These are phyloP conservation scores for Cladochytrium replicatum DNA, from an alignment of 192 early-diverging fungal species.

Conservation along the genomic window DNA sequence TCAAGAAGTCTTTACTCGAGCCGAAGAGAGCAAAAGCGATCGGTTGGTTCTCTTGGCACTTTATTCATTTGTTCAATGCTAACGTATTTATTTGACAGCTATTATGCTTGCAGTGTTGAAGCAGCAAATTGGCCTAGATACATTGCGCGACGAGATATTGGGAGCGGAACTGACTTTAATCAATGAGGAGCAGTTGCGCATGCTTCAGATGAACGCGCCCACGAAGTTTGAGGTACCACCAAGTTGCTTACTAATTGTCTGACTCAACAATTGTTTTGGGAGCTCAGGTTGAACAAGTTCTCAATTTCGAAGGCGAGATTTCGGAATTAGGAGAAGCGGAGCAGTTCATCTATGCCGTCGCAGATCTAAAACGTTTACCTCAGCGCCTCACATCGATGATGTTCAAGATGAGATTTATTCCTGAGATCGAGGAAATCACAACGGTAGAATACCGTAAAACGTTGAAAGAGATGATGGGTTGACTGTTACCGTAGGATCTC, in stretches of 20 bases:
- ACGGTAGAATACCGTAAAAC: neutral
- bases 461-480: neutral
- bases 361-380: slow-evolving; percentile 25
- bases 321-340: slow-evolving; percentile 31
- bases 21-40: neutral
- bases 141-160: no score
- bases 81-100: no score
- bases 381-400: slow-evolving; percentile 27
- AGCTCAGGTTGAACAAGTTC: no score
- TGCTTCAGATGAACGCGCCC: neutral
- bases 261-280: slow-evolving; percentile 31
- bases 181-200: no score
- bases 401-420: slow-evolving; percentile 26
- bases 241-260: slow-evolving; percentile 17
- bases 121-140: no score
- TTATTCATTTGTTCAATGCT: no score
- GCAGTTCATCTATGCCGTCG: slow-evolving; percentile 29
- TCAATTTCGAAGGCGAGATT: slow-evolving; percentile 28
- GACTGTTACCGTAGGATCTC: slow-evolving; percentile 17
- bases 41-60: no score
- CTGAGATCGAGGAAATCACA: slow-evolving; percentile 36
- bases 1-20: neutral
- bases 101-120: no score
- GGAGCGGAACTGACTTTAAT: no score
- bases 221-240: slow-evolving; percentile 6